Conservation (phyloP, 768 basidiomycete genomes). For the Pulveroboletus sp. region DNA sequence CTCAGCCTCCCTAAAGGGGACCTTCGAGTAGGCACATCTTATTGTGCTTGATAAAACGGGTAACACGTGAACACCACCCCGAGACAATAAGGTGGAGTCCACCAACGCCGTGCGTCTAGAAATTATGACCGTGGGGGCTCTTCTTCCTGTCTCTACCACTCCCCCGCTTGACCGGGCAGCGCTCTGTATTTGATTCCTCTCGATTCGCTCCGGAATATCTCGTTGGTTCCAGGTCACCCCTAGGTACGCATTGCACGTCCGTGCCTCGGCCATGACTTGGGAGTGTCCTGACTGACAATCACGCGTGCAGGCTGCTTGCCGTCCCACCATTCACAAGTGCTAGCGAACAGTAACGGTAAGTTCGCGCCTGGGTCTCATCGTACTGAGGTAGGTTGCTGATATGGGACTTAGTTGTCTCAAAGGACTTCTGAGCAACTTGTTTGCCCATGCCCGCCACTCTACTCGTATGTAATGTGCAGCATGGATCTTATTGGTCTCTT, state of each 20-base stretch:
- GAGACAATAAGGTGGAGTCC: slow-evolving; percentile 25
- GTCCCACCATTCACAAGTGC: not conserved
- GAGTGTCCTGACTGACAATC: not conserved
- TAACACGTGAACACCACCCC: slow-evolving; percentile 6
- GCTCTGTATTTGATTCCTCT: no score
- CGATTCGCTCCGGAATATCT: not conserved
- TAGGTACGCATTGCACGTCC: not conserved
- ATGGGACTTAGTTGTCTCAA: not conserved
- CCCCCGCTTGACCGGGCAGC: not conserved
- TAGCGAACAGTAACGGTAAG: slow-evolving; percentile 1
- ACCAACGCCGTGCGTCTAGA: slow-evolving; percentile 1
- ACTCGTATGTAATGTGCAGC: slow-evolving; percentile 16
- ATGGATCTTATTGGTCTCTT: not conserved
- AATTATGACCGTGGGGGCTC: slow-evolving; percentile 11
- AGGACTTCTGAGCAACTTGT: not conserved
- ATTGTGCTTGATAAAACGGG: slow-evolving; percentile 26
- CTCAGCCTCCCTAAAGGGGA: not conserved
- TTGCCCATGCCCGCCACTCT: not conserved
- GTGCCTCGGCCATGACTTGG: not conserved
- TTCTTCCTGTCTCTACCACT: slow-evolving; percentile 1
- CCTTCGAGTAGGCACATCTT: slow-evolving; percentile 12
- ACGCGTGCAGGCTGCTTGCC: not conserved
- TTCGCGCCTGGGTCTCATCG: not conserved
- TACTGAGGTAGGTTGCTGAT: slow-evolving; percentile 12
- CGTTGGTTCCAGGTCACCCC: not conserved